Base-by-base conservation (phyloP, 805 yeast species). In the Ogataea neopini region DNA sequence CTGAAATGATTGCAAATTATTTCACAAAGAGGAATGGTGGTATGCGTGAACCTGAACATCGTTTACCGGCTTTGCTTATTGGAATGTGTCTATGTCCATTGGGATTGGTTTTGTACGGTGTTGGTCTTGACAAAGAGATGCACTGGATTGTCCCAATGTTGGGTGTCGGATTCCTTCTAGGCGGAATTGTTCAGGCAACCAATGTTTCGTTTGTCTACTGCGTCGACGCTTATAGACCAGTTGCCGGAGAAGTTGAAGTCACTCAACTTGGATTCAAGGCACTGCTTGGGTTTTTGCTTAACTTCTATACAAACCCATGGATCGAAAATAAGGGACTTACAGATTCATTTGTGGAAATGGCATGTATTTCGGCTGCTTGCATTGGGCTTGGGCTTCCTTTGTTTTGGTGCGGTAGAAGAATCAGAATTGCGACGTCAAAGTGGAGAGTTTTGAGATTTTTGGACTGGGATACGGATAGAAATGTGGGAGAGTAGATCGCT, bases 171-270 rank as follows among this genome's bases (percentile, higher is more conserved):
- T 45, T 45, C 29, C 20, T 45, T 14, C 36, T 45, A 18, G 49
- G 33, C 3, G 49, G 49, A 4, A 45, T 45, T 26, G 49, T 45
- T 11, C 49, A 45, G 23, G 49, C 49, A 3, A 45, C 49, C 15
- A 45, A 45, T 18, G 36, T 45, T 14, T 45, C 49, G 3, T 45
- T 45, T 26, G 49, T 45, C 15, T 45, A 45, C 29, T 45, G 49
- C 35, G 41, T 45, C 9, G 49, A 45, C 37, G 33, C 45, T 2
- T 45, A 45, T 44, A 33, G 49, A 34, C 49, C 49, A 2, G 40
- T 45, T 35, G 49, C 49, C 5, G 49, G 49, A 19, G 49, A 45
- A 25, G 49, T 45, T 22, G 49, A 45, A 14, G 49, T 45, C 13
- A 45, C 49, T 3, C 49, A 45, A 32, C 29, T 45, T 4, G 49